These are phyloP conservation scores for Protomyces inouyei DNA, from an alignment of 1,139 yeast species.

Conservation along the genomic window DNA sequence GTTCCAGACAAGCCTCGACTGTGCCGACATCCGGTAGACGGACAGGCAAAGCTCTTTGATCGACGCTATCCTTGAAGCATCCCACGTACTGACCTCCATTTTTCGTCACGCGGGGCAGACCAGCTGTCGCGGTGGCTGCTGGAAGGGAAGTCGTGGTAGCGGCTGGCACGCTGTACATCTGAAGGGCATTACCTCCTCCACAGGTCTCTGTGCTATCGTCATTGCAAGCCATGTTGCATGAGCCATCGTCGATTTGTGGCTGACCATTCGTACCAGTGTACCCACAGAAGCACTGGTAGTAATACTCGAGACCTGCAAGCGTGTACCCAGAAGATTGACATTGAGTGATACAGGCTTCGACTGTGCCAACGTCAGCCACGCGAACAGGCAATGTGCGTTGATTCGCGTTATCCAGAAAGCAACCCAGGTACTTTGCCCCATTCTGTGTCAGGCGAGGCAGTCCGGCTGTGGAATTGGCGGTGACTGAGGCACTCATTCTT, in stretches of 20 bases:
- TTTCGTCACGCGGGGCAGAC: not conserved
- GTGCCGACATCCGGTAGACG: not conserved
- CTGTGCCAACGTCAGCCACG: not conserved
- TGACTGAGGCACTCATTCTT: not conserved
- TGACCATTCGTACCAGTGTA: not conserved
- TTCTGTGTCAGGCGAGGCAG: conserved; percentile 30
- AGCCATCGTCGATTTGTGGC: not conserved
- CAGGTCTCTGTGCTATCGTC: not conserved
- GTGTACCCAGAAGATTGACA: not conserved
- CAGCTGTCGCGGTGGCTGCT: not conserved
- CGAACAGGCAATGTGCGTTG: not conserved
- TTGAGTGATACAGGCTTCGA: not conserved
- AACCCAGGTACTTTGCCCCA: not conserved
- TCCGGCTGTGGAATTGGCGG: conserved; percentile 39
- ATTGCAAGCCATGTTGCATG: not conserved
- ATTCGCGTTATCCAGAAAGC: not conserved
- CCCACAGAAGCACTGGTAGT: not conserved
- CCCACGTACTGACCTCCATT: not conserved
- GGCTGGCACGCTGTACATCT: not conserved
- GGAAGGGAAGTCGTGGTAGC: not conserved
- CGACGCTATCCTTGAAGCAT: not conserved
- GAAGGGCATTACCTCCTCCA: not conserved
- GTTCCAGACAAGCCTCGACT: not conserved
- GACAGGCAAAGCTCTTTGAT: not conserved
- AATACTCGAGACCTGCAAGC: not conserved